Evolutionary conservation across 1,284 basidiomycete species (phyloP).

Genomic region (Boletus sp.): DNA sequence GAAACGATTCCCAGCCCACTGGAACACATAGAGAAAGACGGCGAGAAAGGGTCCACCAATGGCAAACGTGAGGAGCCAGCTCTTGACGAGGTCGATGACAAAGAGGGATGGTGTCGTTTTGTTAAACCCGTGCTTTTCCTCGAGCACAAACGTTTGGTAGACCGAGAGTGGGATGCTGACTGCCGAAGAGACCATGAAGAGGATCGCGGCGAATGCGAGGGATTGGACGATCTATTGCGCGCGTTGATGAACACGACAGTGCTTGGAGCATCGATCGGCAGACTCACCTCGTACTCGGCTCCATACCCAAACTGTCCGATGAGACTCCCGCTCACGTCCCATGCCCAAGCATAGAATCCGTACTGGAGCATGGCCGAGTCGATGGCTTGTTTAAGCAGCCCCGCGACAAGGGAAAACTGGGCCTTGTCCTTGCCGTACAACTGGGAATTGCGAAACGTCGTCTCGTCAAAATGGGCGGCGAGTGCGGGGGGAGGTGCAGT

Average conservation of each 20-base stretch:
- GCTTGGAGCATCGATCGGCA: no score
- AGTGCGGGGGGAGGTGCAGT: conserved; percentile 79
- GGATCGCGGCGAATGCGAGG: conserved; percentile 72
- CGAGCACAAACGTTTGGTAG: conserved; percentile 93
- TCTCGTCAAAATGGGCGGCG: conserved; percentile 69
- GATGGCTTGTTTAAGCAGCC: conserved; percentile 72
- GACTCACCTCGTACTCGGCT: conserved; percentile 62
- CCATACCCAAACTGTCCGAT: conserved; percentile 62
- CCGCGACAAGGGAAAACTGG: conserved; percentile 77
- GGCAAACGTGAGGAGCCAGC: conserved; percentile 71
- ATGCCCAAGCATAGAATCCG: conserved; percentile 82
- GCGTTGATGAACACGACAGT: background rate
- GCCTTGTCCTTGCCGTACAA: conserved; percentile 92
- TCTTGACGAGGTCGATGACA: conserved; percentile 80
- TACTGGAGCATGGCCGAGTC: conserved; percentile 75
- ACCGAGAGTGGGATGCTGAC: conserved; percentile 75
- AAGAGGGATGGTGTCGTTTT: conserved; percentile 84
- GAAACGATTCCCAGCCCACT: conserved; percentile 91
- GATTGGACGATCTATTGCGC: conserved; percentile 74
- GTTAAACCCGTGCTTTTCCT: conserved; percentile 97
- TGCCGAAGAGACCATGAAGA: conserved; percentile 70
- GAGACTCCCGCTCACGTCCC: conserved; percentile 62
- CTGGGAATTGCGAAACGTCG: conserved; percentile 89
- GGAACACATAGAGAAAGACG: conserved; percentile 86
- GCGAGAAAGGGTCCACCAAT: conserved; percentile 91